Percentiles rank a stretch among this genome's conserved stretches.
Conservation (phyloP, 495 filamentous ascomycete genomes). For the Aspergillus funiculosus region DNA sequence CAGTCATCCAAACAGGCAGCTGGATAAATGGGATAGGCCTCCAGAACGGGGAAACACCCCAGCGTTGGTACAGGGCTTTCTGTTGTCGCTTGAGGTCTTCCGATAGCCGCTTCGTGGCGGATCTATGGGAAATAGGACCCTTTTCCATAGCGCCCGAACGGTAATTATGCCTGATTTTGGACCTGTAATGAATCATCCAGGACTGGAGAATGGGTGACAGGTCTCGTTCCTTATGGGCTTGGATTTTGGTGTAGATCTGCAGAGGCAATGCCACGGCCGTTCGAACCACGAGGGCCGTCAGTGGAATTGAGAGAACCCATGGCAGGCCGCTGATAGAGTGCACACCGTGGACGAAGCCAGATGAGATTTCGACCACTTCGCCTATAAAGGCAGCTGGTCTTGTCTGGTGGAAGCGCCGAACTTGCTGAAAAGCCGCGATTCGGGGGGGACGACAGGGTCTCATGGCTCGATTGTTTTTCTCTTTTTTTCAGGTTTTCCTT, state of each 20-base stretch:
- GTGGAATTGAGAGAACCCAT: constrained; percentile 67
- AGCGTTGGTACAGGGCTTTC: constrained; percentile 37
- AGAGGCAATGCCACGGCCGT: constrained; percentile 54
- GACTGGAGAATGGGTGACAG: constrained; percentile 48
- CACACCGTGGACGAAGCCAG: constrained; percentile 52
- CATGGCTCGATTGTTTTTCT: neutral
- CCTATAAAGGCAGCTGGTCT: constrained; percentile 38
- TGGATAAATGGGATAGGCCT: constrained; percentile 42
- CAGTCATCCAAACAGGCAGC: constrained; percentile 62
- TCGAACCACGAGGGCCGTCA: constrained; percentile 60
- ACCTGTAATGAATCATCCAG: constrained; percentile 37
- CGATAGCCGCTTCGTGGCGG: neutral
- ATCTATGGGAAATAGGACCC: neutral
- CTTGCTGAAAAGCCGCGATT: constrained; percentile 19
- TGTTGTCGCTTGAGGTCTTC: constrained; percentile 20
- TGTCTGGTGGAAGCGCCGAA: constrained; percentile 45
- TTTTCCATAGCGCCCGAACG: neutral
- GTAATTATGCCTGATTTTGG: constrained; percentile 7
- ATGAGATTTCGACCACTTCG: constrained; percentile 44
- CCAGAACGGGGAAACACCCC: constrained; percentile 45
- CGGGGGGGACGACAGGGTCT: neutral
- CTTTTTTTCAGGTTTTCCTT: neutral
- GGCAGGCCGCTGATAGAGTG: constrained; percentile 56
- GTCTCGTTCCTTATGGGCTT: constrained; percentile 35
- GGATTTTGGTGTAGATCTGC: constrained; percentile 45